Evolutionary conservation across 2,329 filamentous ascomycete species (phyloP), one percentile per base, ranked within the genome.

Genomic region (Cladosporium sphaerospermum): DNA sequence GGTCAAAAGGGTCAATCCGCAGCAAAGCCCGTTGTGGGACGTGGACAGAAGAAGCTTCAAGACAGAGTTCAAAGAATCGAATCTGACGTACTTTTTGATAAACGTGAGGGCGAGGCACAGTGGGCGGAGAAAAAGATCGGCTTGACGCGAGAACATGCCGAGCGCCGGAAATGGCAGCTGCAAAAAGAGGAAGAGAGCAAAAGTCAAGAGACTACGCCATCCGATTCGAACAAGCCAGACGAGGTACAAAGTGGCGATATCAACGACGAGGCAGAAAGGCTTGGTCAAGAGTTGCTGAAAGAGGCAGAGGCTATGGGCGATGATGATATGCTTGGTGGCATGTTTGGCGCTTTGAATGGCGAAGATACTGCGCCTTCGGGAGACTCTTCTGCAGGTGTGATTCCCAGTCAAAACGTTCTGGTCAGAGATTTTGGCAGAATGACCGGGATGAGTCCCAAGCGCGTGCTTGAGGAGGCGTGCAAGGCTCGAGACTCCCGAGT

Each of bases 341-440:
- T 84, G 74, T 84, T 84, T 57, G 70, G 73, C 52, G 71, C 70
- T 37, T 55, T 68, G 23, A 63, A 64, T 19, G 45, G 13, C 5
- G 52, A 34, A 10, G 48, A 36, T 23, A 53, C 47, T 9, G 50
- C 39, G 7, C 19, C 14, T 8, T 42, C 47, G 19, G 48, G 48
- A n/a, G 54, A 53, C 9, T 33, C 32, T 9, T 37, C 47, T 33
- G 14, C 14, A 32, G 52, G 34, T 3, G 41, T 45, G n/a, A 46
- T 52, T 3, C 63, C 32, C 56, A 63, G 31, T 1, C 66, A 73
- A 5, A 82, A 78, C 53, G 70, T 89, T 3, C 78, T 75, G 1
- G 78, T 95, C 45, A 78, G 88, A 41, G 86, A 96, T 62, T 96
- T 97, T 75, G 90, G 89, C 1, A 89, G 89, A 67, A 84, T 83